phyloP scores from a whole-genome alignment of 768 basidiomycete genomes.

The Mycena kentingensis region DNA sequence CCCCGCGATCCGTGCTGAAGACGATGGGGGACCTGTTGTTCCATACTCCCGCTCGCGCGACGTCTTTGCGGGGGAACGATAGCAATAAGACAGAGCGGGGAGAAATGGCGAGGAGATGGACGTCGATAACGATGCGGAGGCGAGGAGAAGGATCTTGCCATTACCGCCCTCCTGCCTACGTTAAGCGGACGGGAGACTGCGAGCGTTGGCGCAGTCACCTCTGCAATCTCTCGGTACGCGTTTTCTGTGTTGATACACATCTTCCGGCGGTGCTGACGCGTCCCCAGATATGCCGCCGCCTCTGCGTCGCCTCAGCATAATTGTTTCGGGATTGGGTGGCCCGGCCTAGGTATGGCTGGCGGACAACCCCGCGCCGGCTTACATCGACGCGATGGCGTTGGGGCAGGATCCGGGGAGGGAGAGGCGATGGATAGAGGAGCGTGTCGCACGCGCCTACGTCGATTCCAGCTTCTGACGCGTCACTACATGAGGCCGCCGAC shows the following conservation, averaged over 20 bases:
- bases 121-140: slow-evolving; percentile 19
- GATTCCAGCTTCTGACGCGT: background rate
- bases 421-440: background rate
- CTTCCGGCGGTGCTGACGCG: background rate
- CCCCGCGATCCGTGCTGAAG: slow-evolving; percentile 34
- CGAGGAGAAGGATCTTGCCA: background rate
- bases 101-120: slow-evolving; percentile 26
- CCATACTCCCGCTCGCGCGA: slow-evolving; percentile 1
- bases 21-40: slow-evolving; percentile 24
- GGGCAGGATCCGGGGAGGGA: background rate
- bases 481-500: background rate
- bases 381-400: background rate
- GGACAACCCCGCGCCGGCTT: background rate
- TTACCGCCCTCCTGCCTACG: background rate
- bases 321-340: background rate
- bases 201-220: too few relatives aligned
- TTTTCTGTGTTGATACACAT: background rate
- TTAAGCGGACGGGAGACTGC: too few relatives aligned
- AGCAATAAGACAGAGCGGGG: slow-evolving; percentile 7
- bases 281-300: background rate
- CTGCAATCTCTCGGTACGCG: too few relatives aligned
- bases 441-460: background rate
- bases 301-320: background rate
- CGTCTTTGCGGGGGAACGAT: background rate
- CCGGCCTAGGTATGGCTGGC: background rate